phyloP scores from a whole-genome alignment of 129 eudicot species.

The Flaveria ramosissima region DNA sequence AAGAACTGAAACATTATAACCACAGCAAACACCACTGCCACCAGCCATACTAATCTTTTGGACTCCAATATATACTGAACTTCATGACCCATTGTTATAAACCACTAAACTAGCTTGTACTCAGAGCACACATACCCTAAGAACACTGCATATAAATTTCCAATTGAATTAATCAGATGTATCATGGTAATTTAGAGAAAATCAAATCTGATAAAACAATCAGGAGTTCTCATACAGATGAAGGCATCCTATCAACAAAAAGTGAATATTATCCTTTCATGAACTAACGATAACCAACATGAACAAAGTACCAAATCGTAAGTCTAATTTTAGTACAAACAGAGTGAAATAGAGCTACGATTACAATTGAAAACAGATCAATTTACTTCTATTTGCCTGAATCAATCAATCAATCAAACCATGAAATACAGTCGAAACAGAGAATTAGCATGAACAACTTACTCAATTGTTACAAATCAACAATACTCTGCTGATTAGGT shows the following conservation, averaged over 20 bases:
- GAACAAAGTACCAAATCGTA: neutral
- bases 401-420: slow-evolving; percentile 10
- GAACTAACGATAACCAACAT: neutral
- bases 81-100: slow-evolving; percentile 46
- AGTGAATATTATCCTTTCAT: neutral
- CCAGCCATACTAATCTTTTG: slow-evolving; percentile 67
- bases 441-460: slow-evolving; percentile 24
- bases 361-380: neutral
- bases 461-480: slow-evolving; percentile 21
- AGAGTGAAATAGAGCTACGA: neutral
- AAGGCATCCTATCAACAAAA: neutral
- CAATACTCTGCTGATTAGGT: slow-evolving; percentile 6
- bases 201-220: neutral
- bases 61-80: slow-evolving; percentile 38
- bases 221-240: neutral
- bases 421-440: slow-evolving; percentile 2
- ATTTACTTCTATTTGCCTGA: neutral
- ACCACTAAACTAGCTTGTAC: slow-evolving; percentile 13
- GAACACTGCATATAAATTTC: slow-evolving; percentile 35
- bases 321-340: neutral
- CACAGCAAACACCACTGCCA: slow-evolving; percentile 53
- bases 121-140: slow-evolving; percentile 12
- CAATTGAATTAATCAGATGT: slow-evolving; percentile 1
- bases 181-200: neutral
- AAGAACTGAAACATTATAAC: slow-evolving; percentile 56